phyloP scores from a whole-genome alignment of 306 rosid species.

The Inga leiocalycina region DNA sequence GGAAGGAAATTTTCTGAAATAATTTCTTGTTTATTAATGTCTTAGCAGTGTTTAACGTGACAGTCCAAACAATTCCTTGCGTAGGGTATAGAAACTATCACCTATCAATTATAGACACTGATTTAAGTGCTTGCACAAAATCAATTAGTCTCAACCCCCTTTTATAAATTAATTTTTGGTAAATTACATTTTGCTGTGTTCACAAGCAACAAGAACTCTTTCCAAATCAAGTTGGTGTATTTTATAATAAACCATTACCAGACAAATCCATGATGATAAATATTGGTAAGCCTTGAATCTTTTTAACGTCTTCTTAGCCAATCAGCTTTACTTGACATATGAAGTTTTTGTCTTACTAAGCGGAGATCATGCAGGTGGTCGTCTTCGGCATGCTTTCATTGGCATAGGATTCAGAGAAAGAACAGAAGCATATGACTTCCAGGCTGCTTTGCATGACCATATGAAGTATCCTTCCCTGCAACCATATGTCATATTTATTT shows the following conservation, averaged over 20 bases:
- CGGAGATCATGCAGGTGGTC: slow-evolving; percentile 61
- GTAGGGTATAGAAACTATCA: not conserved
- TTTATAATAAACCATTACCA: not conserved
- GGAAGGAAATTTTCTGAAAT: not conserved
- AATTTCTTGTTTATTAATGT: not conserved
- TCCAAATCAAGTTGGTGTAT: not conserved
- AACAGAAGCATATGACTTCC: slow-evolving; percentile 94
- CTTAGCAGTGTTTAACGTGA: not conserved
- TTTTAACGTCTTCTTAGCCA: not conserved
- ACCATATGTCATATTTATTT: slow-evolving; percentile 24
- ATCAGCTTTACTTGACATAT: not conserved
- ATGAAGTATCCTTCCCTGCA: slow-evolving; percentile 61
- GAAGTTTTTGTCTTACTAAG: slow-evolving; percentile 20
- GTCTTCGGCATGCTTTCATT: slow-evolving; percentile 90
- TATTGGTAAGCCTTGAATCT: too few species aligned
- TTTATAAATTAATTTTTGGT: not conserved
- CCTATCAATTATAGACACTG: too few species aligned
- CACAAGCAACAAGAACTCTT: not conserved
- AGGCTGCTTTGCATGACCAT: slow-evolving; percentile 94
- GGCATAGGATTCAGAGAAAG: slow-evolving; percentile 96
- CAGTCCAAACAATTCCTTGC: not conserved
- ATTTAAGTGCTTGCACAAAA: not conserved
- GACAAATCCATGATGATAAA: not conserved
- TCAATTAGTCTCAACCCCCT: not conserved
- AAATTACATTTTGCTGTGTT: not conserved